Evolutionary conservation across 768 basidiomycete species (phyloP), one percentile per base, ranked within the genome.

Genomic region (Hygrophorus pudorinus): DNA sequence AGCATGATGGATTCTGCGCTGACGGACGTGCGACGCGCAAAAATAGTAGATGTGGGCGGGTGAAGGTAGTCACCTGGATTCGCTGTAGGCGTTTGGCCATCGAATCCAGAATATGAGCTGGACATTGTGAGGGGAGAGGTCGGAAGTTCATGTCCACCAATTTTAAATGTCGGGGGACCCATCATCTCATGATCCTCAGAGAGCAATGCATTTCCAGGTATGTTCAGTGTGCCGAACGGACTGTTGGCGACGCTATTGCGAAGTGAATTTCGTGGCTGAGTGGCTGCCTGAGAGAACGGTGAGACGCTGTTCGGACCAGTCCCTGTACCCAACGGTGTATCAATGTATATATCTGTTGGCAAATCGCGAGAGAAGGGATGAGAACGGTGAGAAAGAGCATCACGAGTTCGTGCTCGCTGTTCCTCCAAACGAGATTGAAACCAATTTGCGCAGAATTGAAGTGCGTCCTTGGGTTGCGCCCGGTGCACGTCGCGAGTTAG

Each of bases 1-100:
- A 96, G 77, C n/a, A 78, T 78, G 58, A 98, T 90, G 3, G 92
- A 90, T 62, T 99, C 96, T 4, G 96, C 96, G 44, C 87, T 91
- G 47, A 99, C 91, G 30, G 93, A 97, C 2, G 88, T 86, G 34
- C 96, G 81, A 30, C 96, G 79, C 24, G 89, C 89, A 58, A 97
- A 75, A 58, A 80, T 87, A 54, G 80, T 85, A 61, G 82, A 74
- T 4, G 75, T 75, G 16, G 82, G 81, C 0, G 82, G 75, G 34
- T 80, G 77, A n/a, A 89, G 70, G 53, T 76, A 84, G 56, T 86
- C 81, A 14, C 71, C 75, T 14, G 71, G 66, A 46, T 68, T 68
- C 53, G 52, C 61, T 53, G 71, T 68, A 1, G 72, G 68, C 1
- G 75, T 66, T 30, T 65, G 54, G 28, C 59, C 58, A 48, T 79